Base-by-base conservation (phyloP, 768 basidiomycete genomes). In the Phylloporus rhodoxanthus region DNA sequence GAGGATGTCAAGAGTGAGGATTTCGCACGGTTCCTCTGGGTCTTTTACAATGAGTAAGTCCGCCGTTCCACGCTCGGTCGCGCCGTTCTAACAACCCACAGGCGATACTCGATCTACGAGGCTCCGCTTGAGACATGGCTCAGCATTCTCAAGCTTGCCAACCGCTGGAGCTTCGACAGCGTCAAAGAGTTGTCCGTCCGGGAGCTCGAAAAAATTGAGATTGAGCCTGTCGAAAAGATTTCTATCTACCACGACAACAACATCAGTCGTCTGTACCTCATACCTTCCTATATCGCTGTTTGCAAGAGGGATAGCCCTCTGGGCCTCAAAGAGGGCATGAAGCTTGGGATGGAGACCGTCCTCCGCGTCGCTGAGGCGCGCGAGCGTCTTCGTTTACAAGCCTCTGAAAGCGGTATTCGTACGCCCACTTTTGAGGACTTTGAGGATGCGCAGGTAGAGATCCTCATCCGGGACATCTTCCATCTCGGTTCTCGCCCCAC, bases 1-100 rank as follows among this genome's bases (percentile, higher is more conserved):
- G 67, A 73, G 5, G 70, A 73, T 15, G 68, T 72, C 9, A 72
- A 70, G 21, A 68, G 71, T 0, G 65, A 69, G 5, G 79, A 82
- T 19, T 81, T 84, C 46, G 70, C 74, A 14, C 73, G 74, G 0
- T 77, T 84, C 40, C 62, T 82, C 0, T 83, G 77, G 78, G 73
- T 84, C 0, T 81, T 84, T 43, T 85, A 85, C 45, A 81, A 82
- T 45, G 69, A 73, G 83, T 84, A 52, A 47, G 79, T 69, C 30
- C 7, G 26, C 17, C 28, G 14, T 44, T 32, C 9, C 29, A 28
- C 29, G 17, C 51, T 29, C 10, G 4, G 28, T 29, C 28, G 26
- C 26, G 28, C 28, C n/a, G n/a, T 29, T 29, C 28, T 48, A 4
- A 52, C 48, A 30, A 17, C 42, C 29, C 37, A 23, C 50, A 71